phyloP scores from a whole-genome alignment of 2,329 filamentous ascomycete species.

The Teratosphaeria epicoccoides region DNA sequence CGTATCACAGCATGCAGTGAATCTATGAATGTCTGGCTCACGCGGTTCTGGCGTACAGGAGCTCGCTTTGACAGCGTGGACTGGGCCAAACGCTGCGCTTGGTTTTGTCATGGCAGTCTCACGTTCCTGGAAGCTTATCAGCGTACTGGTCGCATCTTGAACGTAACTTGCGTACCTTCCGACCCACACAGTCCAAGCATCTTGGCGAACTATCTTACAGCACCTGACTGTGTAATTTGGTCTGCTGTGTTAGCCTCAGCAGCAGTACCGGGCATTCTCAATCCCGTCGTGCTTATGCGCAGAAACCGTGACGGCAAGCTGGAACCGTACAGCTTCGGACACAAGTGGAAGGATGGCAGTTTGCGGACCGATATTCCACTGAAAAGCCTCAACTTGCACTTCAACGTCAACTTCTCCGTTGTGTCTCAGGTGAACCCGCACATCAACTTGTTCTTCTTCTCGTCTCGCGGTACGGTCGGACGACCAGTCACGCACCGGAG shows the following conservation, averaged over 20 bases:
- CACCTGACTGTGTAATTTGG: slow-evolving; percentile 96
- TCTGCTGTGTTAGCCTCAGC: slow-evolving; percentile 90
- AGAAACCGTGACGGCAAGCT: slow-evolving; percentile 69
- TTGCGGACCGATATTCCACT: slow-evolving; percentile 91
- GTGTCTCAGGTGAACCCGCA: slow-evolving; percentile 86
- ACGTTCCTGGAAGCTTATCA: slow-evolving; percentile 94
- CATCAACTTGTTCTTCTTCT: slow-evolving; percentile 98
- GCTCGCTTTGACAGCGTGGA: slow-evolving; percentile 88
- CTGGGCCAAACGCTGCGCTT: slow-evolving; percentile 75
- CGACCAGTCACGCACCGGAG: slow-evolving; percentile 87
- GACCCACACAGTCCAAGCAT: slow-evolving; percentile 91
- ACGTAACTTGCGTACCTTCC: slow-evolving; percentile 89
- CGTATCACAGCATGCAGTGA: slow-evolving; percentile 82
- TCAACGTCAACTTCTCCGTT: slow-evolving; percentile 97
- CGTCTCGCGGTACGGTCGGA: slow-evolving; percentile 80
- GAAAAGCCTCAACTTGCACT: slow-evolving; percentile 86
- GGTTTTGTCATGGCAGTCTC: slow-evolving; percentile 85
- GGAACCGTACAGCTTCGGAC: slow-evolving; percentile 86
- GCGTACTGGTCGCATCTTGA: slow-evolving; percentile 84
- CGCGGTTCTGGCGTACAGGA: slow-evolving; percentile 82
- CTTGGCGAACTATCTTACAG: slow-evolving; percentile 87
- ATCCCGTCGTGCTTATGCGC: slow-evolving; percentile 86
- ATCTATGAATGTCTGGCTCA: slow-evolving; percentile 61
- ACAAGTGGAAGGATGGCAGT: slow-evolving; percentile 98
- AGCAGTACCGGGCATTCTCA: slow-evolving; percentile 89